A percentile compares a stretch with the other conserved stretches of the same genome.
phyloP scores from a whole-genome alignment of 306 rosid genomes.

The Vigna hirtella region DNA sequence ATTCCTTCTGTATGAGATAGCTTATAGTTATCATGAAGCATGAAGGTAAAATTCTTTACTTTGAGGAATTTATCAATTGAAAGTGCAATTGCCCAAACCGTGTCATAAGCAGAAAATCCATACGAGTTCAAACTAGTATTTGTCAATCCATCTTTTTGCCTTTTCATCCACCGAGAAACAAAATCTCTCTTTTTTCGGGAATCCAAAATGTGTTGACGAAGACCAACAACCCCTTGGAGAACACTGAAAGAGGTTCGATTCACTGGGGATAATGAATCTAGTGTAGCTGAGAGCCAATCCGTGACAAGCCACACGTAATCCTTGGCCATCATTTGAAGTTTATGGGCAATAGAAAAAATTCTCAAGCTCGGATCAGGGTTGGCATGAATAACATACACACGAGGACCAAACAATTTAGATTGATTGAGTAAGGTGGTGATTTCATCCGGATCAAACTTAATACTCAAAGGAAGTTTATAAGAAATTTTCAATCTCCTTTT shows the following conservation, averaged over 20 bases:
- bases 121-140: constrained; percentile 61
- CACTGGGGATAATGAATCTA: constrained; percentile 63
- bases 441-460: constrained; percentile 56
- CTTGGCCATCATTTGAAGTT: constrained; percentile 79
- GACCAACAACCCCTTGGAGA: constrained; percentile 83
- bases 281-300: constrained; percentile 84
- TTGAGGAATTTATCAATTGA: constrained; percentile 64
- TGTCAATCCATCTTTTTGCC: constrained; percentile 54
- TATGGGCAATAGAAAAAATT: constrained; percentile 65
- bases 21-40: constrained; percentile 43
- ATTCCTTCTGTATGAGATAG: constrained; percentile 44
- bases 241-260: constrained; percentile 52
- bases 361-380: constrained; percentile 76
- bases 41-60: constrained; percentile 63
- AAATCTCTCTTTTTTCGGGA: constrained; percentile 61
- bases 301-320: constrained; percentile 87
- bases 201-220: constrained; percentile 76
- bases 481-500: constrained; percentile 60
- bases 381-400: constrained; percentile 85
- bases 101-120: constrained; percentile 84
- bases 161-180: constrained; percentile 65
- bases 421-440: constrained; percentile 64
- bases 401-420: constrained; percentile 74
- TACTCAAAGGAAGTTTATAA: constrained; percentile 68
- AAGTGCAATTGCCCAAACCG: constrained; percentile 80